Evolutionary conservation across 345 rosid species (phyloP), one percentile per base, ranked within the genome.

Genomic region (Zanthoxylum bungeanum): DNA sequence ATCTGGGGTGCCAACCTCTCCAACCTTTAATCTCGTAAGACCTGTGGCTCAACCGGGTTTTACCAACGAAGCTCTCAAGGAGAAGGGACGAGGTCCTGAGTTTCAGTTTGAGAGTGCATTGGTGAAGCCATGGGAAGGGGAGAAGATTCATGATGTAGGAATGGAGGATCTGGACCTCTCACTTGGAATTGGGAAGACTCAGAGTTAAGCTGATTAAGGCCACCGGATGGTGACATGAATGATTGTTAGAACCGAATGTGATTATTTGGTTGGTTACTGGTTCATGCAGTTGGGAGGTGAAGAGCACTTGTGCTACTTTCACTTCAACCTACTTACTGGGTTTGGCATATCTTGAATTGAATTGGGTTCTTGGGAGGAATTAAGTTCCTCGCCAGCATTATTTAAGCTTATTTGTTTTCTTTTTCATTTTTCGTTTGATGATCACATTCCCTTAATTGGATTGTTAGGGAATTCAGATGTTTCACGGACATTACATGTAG

Each of bases 71-170:
- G 46, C 68, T 50, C 73, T 81, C n/a, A 83, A 79, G 64, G 96
- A 88, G 83, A 86, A 78, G 65, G 96, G 85, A 67, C 83, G 86
- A 74, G 79, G 76, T 65, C 66, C 88, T 5, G 98, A 95, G 46
- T 92, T 92, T 60, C 96, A 92, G 73, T 95, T 95, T 55, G 87
- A 84, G 69, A 85, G 76, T 49, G 86, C 85, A 9, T 97, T 83
- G 75, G 98, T 92, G 57, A 95, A 89, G 79, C 93, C 99, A 0
- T 95, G 99, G 99, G 98, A 95, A 83, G 99, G 99, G 69, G 99
- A 95, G 84, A 89, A 84, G 89, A 95, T 95, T 72, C 98, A 91
- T 65, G 99, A 95, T 64, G 93, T 90, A 27, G 97, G 91, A 58
- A 63, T 95, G 85, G 99, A 92, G 57, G 99, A 92, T 74, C 91